These are phyloP conservation scores for Pseudogymnoascus sp. DNA, from an alignment of 2,329 filamentous ascomycete genomes.

Conservation along the genomic window DNA sequence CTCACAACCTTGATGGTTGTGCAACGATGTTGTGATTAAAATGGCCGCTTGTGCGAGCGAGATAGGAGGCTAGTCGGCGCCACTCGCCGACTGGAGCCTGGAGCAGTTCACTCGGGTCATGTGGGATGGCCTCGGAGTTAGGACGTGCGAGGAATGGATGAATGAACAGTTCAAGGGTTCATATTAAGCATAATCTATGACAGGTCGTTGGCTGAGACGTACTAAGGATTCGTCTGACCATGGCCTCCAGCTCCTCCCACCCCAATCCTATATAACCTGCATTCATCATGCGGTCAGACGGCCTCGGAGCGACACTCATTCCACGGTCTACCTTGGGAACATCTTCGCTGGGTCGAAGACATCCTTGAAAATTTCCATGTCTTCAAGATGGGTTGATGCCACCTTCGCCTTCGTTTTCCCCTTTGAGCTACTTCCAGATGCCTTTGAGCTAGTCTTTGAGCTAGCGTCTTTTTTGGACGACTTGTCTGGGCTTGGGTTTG, in stretches of 20 bases:
- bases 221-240: background rate
- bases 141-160: background rate
- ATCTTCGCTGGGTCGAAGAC: conserved; percentile 46
- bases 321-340: conserved; percentile 7
- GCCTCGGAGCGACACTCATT: background rate
- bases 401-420: conserved; percentile 27
- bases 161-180: background rate
- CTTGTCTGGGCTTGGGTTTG: conserved; percentile 12
- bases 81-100: background rate
- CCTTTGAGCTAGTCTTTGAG: conserved; percentile 32
- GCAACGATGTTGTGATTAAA: background rate
- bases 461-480: conserved; percentile 16
- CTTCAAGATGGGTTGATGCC: conserved; percentile 24
- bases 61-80: background rate
- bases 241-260: background rate
- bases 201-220: conserved; percentile 2
- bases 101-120: background rate
- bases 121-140: background rate
- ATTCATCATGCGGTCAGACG: conserved; percentile 1
- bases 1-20: background rate
- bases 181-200: conserved; percentile 8
- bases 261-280: background rate
- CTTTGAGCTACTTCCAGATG: conserved; percentile 30
- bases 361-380: conserved; percentile 45
- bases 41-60: background rate